Conservation (phyloP, 805 yeast genomes). For the Nakazawaea ernobii region DNA sequence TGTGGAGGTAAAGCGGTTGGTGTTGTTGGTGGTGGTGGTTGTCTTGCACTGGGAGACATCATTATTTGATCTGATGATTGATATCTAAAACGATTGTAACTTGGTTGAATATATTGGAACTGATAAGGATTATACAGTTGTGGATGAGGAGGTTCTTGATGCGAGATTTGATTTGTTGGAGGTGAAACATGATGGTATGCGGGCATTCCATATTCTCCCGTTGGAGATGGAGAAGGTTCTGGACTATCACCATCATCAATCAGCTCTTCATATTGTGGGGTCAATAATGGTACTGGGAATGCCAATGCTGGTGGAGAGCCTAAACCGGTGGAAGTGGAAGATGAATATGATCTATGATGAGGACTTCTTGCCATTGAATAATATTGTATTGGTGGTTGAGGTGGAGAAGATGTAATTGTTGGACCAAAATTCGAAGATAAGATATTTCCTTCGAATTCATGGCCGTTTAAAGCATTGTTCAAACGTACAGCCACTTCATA, state of each 20-base stretch:
- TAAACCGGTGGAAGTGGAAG: not conserved
- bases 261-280: conserved; percentile 2
- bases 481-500: conserved; percentile 8
- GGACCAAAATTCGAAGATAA: conserved; percentile 4
- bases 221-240: not conserved
- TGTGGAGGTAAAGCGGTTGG: not conserved
- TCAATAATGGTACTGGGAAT: not conserved
- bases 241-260: not conserved
- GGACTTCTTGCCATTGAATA: not conserved
- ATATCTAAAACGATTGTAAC: not conserved
- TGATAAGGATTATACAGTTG: not conserved
- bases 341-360: not conserved
- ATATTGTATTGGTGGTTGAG: not conserved
- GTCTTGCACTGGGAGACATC: not conserved
- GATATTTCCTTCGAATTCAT: conserved; percentile 7
- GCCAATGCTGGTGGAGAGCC: not conserved
- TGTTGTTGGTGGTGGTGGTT: not conserved
- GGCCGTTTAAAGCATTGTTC: conserved; percentile 10
- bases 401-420: not conserved
- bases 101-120: conserved; percentile 2
- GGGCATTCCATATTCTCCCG: too few relatives aligned
- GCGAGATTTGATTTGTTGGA: too few relatives aligned
- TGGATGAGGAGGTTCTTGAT: not conserved
- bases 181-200: too few relatives aligned
- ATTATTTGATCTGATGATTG: too few relatives aligned